Percentiles rank a stretch among this genome's conserved stretches.
These are phyloP conservation scores for Cymbopogon flexuosus DNA, from an alignment of 202 grass and related monocot species.

Conservation along the genomic window DNA sequence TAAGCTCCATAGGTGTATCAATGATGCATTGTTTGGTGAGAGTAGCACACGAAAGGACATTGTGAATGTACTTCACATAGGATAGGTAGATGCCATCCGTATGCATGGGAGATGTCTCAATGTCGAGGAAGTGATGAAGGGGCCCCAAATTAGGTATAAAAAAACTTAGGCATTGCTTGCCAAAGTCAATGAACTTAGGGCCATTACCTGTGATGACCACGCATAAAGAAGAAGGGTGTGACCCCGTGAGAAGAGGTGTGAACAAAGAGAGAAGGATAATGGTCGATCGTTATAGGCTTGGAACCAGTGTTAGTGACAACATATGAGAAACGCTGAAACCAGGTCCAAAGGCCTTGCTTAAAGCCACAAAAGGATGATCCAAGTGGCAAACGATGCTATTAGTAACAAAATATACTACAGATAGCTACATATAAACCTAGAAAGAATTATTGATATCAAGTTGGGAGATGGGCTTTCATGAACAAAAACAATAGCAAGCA, in stretches of 20 bases:
- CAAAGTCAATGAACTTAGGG: not conserved
- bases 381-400: not conserved
- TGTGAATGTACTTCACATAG: not conserved
- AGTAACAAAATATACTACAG: not conserved
- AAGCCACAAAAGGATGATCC: not conserved
- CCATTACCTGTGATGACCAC: not conserved
- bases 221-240: not conserved
- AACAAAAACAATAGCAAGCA: not conserved
- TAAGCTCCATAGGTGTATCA: not conserved
- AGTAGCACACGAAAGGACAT: not conserved
- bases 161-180: not conserved
- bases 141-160: not conserved
- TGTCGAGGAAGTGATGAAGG: not conserved
- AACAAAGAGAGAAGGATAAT: not conserved
- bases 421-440: not conserved
- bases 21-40: not conserved
- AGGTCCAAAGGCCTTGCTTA: not conserved
- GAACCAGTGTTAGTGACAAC: not conserved
- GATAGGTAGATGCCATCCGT: not conserved
- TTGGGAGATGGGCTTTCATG: not conserved
- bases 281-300: not conserved
- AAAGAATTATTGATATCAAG: not conserved
- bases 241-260: not conserved
- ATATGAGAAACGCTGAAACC: not conserved
- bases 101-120: not conserved